These are phyloP conservation scores for Neurospora africana DNA, from an alignment of 495 filamentous ascomycete species.

Conservation along the genomic window DNA sequence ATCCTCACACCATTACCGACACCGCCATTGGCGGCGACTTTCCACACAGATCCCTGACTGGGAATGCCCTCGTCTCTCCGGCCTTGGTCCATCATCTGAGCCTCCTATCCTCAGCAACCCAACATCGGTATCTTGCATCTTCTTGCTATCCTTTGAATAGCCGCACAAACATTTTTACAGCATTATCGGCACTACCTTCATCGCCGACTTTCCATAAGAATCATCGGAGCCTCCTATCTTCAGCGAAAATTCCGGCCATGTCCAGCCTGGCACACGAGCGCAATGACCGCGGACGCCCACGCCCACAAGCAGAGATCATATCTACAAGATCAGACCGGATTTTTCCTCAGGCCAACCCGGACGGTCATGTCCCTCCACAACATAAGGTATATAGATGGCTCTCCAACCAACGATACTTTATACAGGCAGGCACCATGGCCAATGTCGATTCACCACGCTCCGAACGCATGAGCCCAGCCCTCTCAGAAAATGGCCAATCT, in stretches of 20 bases:
- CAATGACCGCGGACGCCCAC: neutral
- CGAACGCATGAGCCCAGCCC: neutral
- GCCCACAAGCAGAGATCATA: neutral
- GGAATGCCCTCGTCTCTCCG: neutral
- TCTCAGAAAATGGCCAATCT: neutral
- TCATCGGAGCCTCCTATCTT: neutral
- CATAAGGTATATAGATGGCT: neutral
- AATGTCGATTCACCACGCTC: neutral
- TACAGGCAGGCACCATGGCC: neutral
- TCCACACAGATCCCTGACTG: neutral
- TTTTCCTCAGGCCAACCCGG: neutral
- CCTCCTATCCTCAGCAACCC: neutral
- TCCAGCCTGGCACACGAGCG: neutral
- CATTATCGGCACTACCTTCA: neutral
- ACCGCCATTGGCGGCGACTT: neutral
- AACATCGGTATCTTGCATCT: neutral
- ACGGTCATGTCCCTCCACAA: neutral
- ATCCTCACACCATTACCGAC: neutral
- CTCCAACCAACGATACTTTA: neutral
- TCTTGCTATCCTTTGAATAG: neutral
- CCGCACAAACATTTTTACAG: neutral
- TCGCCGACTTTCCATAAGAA: neutral
- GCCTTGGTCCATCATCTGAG: neutral
- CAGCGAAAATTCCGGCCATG: neutral
- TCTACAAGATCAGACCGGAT: neutral